These are phyloP conservation scores for Schwanniomyces occidentalis DNA, from an alignment of 805 yeast genomes.

Conservation along the genomic window DNA sequence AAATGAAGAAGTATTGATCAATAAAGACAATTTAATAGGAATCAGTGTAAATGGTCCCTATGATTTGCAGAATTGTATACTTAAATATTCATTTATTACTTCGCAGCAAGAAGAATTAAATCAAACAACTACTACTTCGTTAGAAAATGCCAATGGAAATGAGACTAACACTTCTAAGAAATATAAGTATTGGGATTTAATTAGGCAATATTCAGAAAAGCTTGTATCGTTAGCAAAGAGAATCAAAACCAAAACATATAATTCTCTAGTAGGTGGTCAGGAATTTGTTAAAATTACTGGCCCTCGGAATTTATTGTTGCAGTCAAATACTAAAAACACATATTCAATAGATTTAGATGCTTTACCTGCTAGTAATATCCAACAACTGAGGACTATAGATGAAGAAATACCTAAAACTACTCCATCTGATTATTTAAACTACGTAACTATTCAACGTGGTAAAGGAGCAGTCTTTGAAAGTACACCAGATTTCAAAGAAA, in stretches of 20 bases:
- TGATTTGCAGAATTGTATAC: constrained; percentile 44
- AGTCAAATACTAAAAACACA: constrained; percentile 37
- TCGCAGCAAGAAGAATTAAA: not conserved
- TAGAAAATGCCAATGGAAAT: not conserved
- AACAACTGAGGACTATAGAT: not conserved
- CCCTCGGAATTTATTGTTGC: constrained; percentile 52
- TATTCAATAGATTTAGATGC: constrained; percentile 1
- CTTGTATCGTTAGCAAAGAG: not conserved
- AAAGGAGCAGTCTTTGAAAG: constrained; percentile 43
- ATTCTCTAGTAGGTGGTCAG: constrained; percentile 29
- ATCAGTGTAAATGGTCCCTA: constrained; percentile 49
- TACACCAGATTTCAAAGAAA: constrained; percentile 32
- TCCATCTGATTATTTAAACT: constrained; percentile 48
- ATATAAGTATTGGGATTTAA: not conserved
- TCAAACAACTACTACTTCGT: not conserved
- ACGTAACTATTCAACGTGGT: constrained; percentile 45
- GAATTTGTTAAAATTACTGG: constrained; percentile 53
- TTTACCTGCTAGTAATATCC: not conserved
- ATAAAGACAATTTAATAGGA: constrained; percentile 48
- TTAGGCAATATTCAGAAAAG: not conserved
- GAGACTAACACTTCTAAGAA: not conserved
- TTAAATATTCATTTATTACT: constrained; percentile 21
- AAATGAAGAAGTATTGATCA: constrained; percentile 51
- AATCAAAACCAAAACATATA: not conserved
- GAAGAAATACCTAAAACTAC: constrained; percentile 11